Conservation (phyloP, 805 yeast species). For the Diddensiella caesifluorescens region DNA sequence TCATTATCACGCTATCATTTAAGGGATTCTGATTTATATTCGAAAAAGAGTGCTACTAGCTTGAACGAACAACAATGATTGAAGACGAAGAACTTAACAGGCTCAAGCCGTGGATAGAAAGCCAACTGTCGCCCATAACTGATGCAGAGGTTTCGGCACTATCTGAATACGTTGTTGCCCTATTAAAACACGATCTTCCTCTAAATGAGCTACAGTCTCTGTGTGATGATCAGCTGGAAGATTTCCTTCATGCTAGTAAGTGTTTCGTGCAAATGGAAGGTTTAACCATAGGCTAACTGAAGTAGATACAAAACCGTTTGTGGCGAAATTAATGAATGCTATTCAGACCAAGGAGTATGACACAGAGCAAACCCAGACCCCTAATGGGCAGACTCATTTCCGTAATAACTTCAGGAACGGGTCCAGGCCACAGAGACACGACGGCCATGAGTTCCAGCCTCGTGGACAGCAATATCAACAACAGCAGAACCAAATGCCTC, state of each 20-base stretch:
- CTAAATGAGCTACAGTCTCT: constrained; percentile 32
- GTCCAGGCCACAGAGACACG: constrained; percentile 6
- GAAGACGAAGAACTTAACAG: constrained; percentile 14
- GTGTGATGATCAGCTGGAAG: constrained; percentile 36
- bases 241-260: constrained; percentile 34
- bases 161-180: constrained; percentile 42
- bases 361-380: neutral
- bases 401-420: constrained; percentile 22
- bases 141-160: constrained; percentile 42
- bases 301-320: constrained; percentile 6
- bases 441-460: too few relatives aligned
- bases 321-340: constrained; percentile 1
- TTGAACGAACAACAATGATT: constrained; percentile 15
- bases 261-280: neutral
- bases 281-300: neutral
- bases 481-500: constrained; percentile 6
- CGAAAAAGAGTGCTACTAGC: too few relatives aligned
- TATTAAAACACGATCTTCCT: constrained; percentile 36
- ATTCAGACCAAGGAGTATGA: constrained; percentile 2
- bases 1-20: too few relatives aligned
- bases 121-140: constrained; percentile 16
- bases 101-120: constrained; percentile 23
- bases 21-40: too few relatives aligned
- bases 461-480: too few relatives aligned
- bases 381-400: constrained; percentile 28